phyloP scores from a whole-genome alignment of 768 basidiomycete species.

The Mrakia blollopis region DNA sequence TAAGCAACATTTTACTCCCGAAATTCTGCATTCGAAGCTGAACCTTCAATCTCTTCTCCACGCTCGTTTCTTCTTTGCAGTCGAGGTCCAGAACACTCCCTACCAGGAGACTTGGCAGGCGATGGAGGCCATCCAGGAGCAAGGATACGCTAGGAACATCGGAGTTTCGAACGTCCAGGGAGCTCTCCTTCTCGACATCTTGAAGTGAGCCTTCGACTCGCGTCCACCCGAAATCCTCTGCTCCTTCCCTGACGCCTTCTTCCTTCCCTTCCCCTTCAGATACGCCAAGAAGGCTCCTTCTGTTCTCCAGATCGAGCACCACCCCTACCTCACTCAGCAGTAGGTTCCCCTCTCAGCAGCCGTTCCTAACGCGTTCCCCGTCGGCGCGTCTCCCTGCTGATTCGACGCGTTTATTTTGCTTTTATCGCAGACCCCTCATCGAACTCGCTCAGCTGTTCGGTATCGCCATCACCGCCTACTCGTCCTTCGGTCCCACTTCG shows the following conservation, averaged over 20 bases:
- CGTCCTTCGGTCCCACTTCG: conserved; percentile 67
- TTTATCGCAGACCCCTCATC: no score
- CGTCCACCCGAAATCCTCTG: conserved; percentile 15
- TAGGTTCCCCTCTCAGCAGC: no score
- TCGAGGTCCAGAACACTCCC: conserved; percentile 52
- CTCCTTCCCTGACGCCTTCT: conserved; percentile 69
- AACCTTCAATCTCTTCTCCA: neutral
- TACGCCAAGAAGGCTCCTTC: conserved; percentile 74
- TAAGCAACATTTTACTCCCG: no score
- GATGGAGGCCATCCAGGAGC: conserved; percentile 73
- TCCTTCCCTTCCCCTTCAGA: conserved; percentile 54
- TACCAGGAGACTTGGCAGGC: conserved; percentile 78
- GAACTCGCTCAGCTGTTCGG: conserved; percentile 62
- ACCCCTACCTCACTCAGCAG: conserved; percentile 39
- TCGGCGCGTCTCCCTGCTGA: no score
- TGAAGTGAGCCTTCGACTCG: neutral
- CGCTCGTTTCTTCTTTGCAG: neutral
- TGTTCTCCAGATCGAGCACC: conserved; percentile 60
- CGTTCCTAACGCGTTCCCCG: no score
- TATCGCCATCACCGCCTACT: conserved; percentile 75
- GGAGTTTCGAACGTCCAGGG: conserved; percentile 57
- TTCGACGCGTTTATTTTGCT: no score
- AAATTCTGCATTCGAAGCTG: no score
- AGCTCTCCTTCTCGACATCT: conserved; percentile 9
- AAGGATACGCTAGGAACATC: conserved; percentile 68